Conservation (phyloP, 331 rosid species). For the Quercus lobata region DNA sequence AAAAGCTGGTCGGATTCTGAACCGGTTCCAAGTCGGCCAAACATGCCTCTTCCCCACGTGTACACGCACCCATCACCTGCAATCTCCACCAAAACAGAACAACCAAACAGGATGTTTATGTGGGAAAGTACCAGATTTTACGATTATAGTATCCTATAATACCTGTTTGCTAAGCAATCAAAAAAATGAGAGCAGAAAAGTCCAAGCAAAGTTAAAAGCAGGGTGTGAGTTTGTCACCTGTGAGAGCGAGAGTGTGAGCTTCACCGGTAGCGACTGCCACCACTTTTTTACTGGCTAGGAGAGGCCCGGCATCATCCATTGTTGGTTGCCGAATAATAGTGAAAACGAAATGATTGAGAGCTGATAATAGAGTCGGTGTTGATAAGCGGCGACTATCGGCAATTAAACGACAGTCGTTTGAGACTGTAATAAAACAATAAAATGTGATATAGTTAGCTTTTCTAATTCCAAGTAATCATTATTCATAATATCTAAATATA, state of each 20-base stretch:
- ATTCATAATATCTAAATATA: too few relatives aligned
- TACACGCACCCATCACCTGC: conserved; percentile 74
- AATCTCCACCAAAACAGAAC: conserved; percentile 7
- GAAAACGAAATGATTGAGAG: too few relatives aligned
- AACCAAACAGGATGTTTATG: background rate
- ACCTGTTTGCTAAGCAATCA: background rate
- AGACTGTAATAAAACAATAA: too few relatives aligned
- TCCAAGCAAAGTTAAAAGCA: background rate
- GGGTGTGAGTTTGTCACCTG: conserved; percentile 31
- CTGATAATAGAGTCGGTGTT: too few relatives aligned
- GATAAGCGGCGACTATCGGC: too few relatives aligned
- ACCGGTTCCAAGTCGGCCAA: conserved; percentile 81
- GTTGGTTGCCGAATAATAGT: background rate
- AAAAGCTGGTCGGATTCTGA: conserved; percentile 53
- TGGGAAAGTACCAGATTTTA: too few relatives aligned
- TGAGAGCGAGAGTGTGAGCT: conserved; percentile 72
- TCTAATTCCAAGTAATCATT: too few relatives aligned
- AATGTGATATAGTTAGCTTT: too few relatives aligned
- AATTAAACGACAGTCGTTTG: too few relatives aligned
- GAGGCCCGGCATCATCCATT: conserved; percentile 39
- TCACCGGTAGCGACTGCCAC: conserved; percentile 62
- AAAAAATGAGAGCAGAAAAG: background rate
- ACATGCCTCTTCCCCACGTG: conserved; percentile 92
- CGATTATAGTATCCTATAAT: too few relatives aligned
- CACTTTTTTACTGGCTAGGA: conserved; percentile 33